Base-by-base conservation (phyloP, 352 stramenopile genomes). In the Blastocystis sp. region DNA sequence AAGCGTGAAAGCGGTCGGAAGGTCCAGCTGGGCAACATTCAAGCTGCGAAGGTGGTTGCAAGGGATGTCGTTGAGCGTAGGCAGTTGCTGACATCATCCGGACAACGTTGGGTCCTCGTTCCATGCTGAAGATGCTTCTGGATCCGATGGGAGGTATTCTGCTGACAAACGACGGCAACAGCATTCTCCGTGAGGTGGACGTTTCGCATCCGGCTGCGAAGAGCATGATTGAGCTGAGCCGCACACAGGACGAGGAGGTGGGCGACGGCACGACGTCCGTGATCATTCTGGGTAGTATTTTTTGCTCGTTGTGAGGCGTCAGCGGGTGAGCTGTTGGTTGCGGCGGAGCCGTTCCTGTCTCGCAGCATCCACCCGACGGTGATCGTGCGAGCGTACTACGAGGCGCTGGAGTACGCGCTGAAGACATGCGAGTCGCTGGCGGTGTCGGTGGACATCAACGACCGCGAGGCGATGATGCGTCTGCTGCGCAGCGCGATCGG, bases 261-360 rank as follows among this genome's bases (percentile, higher is more conserved):
- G 96, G 97, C 51, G 97, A 99, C 89, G 97, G 97, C 81, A 99
- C 97, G 38, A 99, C 97, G n/a, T 98, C 94, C 42, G 97, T 99
- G 56, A 99, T 99, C 90, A 97, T 99, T 75, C 90, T 99, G 53
- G 92, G 90, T 42, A 65, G 24, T 57, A n/a, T 1, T 21, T 49
- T n/a, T 44, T 18, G 27, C 18, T 7, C 16, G 3, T 11, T 36
- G 21, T 42, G 21, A 67, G 9, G 9, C 4, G 40, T 67, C 84
- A 94, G 92, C 95, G 4, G 96, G 96, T 40, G 96, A 99, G 89
- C 93, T 99, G 87, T 90, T 99, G 53, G 90, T 95, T 3, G 91
- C 97, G 36, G 95, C 96, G 1, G 95, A 99, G 90, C 95, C 94
- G 0, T 98, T 99, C 87, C 88, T 99, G 71, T 89, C 90, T 75